Base-by-base conservation (phyloP, 148 eudicot species). In the Spergularia marina region DNA sequence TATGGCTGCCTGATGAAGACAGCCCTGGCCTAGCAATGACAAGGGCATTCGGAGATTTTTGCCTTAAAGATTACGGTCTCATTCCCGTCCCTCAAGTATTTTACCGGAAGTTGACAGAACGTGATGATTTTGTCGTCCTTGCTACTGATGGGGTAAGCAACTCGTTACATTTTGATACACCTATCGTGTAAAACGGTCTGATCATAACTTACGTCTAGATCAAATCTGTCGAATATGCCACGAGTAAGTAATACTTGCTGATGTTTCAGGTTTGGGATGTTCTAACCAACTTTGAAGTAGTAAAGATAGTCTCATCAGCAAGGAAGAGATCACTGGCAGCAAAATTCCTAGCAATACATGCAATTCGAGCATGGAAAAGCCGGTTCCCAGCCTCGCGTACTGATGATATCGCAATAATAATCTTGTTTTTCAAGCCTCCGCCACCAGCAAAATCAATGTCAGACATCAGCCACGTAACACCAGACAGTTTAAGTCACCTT, bases 1-100 rank as follows among this genome's bases (percentile, higher is more conserved):
- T 94, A 40, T 94, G 97, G 98, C 77, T 89, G 83, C 97, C 93
- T 4, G 84, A 92, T 62, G 88, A 89, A 67, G 85, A 90, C 57
- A 83, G 83, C 84, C 97, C 98, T 6, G 98, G 98, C 10, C 91
- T 94, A 6, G 98, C 98, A 59, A 94, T 92, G 97, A 83, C 98
- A 4, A 84, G 97, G 80, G 97, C 98, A 53, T 92, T 94, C 30
- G 97, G 97, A 67, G 98, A 94, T 78, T 94, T 94, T 65, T 90
- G 97, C 76, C 82, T 92, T 2, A 94, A 94, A 87, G 96, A 92
- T 76, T 92, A 65, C 62, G 98, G 98, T 59, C 89, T 94, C 68
- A 89, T 90, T 77, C 86, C 97, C 10, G 85, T 87, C 57, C 98
- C 98, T 25, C 85, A 90, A 77, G 81, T 94, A 44, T 89, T 76